A percentile compares a stretch with the other conserved stretches of the same genome.
These are phyloP conservation scores for Neurospora sp. DNA, from an alignment of 495 filamentous ascomycete genomes.

Conservation along the genomic window DNA sequence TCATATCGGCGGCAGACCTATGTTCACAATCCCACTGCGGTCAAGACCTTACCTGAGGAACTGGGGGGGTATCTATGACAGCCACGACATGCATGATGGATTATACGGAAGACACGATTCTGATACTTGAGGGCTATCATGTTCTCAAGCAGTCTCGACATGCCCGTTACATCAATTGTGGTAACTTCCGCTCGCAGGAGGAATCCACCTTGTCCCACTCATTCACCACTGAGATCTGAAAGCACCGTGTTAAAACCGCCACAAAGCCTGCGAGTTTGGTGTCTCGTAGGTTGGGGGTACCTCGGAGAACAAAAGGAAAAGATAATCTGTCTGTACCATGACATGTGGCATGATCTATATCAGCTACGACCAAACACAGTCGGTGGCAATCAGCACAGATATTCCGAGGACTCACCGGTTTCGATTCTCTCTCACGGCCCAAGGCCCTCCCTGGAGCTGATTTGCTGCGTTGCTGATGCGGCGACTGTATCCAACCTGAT, in stretches of 20 bases:
- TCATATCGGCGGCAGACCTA: neutral
- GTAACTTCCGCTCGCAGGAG: neutral
- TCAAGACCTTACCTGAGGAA: neutral
- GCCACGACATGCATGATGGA: neutral
- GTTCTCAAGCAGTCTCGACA: neutral
- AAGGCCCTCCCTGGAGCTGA: neutral
- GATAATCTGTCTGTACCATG: neutral
- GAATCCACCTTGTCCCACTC: neutral
- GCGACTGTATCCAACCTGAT: neutral
- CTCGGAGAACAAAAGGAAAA: neutral
- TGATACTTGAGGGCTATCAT: neutral
- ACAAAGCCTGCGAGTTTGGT: neutral
- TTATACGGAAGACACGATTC: neutral
- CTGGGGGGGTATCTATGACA: neutral
- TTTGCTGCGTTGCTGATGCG: neutral
- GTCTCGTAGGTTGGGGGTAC: neutral
- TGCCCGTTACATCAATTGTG: neutral
- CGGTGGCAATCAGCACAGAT: neutral
- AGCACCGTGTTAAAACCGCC: neutral
- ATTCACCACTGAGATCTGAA: neutral
- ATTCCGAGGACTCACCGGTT: neutral
- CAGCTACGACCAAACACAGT: conserved; percentile 2
- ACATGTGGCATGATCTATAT: conserved; percentile 19
- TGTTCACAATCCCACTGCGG: neutral
- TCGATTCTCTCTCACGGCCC: neutral